Base-by-base conservation (phyloP, 1,284 basidiomycete species). In the Marasmius tenuissimus region DNA sequence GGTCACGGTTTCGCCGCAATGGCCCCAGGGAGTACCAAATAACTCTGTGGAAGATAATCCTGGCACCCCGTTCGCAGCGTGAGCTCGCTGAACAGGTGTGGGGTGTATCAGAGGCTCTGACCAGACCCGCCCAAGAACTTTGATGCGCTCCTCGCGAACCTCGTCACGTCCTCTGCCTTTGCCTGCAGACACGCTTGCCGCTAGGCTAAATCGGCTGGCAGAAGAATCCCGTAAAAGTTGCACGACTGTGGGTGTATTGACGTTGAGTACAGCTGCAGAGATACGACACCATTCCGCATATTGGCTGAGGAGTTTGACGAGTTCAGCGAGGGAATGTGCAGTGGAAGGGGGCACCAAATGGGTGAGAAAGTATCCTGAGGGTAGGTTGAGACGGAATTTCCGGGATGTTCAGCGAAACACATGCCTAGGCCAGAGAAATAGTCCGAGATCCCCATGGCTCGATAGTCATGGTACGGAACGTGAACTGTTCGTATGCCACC, bases 181-280 rank as follows among this genome's bases (percentile, higher is more conserved):
- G 6, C 66, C 66, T 27, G 66, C 61, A 20, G 61, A 61, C 7
- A 67, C 60, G 45, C 66, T 67, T 7, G 66, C 63, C 11, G 66
- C 57, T 18, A 67, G 57, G 38, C 66, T 65, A 52, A 61, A 67
- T 45, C 57, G 58, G 12, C 58, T 50, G 7, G 57, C 40, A 6
- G 34, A 16, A 45, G 33, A 38, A 33, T 63, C 55, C 14, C 57
- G 62, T 12, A 67, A 55, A 33, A 63, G 39, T 51, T 67, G 66
- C 35, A 67, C 66, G n/a, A 67, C 66, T 7, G 66, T 67, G n/a
- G 66, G 66, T n/a, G 66, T 63, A 40, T 67, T 67, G 52, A 62
- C 59, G n/a, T 48, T 48, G 10, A 65, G 60, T 22, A 60, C 39
- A 22, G 49, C 16, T 3, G 64, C 52, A 34, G 66, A 65, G 33